These are phyloP conservation scores for Claviceps cyperi DNA, from an alignment of 2,329 filamentous ascomycete species.

Conservation along the genomic window DNA sequence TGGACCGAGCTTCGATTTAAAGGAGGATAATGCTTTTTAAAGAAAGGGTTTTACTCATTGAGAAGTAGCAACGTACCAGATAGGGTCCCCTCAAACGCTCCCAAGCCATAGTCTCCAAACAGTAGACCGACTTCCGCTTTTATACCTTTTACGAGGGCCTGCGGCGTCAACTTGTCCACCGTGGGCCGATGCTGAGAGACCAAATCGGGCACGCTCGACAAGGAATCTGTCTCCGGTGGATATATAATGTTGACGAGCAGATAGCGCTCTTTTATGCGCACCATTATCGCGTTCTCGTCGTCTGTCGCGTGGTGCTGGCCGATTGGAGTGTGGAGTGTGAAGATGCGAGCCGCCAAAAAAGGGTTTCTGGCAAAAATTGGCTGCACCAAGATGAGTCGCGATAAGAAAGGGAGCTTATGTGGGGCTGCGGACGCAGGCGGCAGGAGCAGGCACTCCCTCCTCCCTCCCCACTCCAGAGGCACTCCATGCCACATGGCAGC, in stretches of 20 bases:
- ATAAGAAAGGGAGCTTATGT: not conserved
- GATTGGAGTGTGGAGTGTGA: too few relatives aligned
- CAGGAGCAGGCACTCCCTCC: not conserved
- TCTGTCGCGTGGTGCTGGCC: not conserved
- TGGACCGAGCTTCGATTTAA: not conserved
- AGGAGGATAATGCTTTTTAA: not conserved
- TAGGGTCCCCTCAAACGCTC: constrained; percentile 54
- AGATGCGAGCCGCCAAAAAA: not conserved
- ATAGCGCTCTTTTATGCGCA: constrained; percentile 91
- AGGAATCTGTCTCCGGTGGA: constrained; percentile 37
- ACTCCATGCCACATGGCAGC: not conserved
- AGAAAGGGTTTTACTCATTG: not conserved
- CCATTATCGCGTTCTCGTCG: constrained; percentile 44
- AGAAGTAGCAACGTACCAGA: constrained; percentile 34
- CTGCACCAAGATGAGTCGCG: not conserved
- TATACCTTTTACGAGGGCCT: constrained; percentile 53
- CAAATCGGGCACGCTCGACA: constrained; percentile 37
- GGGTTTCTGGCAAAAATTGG: not conserved
- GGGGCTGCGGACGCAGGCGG: not conserved
- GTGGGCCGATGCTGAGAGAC: constrained; percentile 70
- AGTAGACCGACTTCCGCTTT: constrained; percentile 54
- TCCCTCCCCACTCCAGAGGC: too few relatives aligned
- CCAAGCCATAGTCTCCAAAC: constrained; percentile 82
- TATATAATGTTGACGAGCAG: constrained; percentile 91
- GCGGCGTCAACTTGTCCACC: constrained; percentile 52